Base-by-base conservation (phyloP, 345 rosid species). In the Moringa oleifera region DNA sequence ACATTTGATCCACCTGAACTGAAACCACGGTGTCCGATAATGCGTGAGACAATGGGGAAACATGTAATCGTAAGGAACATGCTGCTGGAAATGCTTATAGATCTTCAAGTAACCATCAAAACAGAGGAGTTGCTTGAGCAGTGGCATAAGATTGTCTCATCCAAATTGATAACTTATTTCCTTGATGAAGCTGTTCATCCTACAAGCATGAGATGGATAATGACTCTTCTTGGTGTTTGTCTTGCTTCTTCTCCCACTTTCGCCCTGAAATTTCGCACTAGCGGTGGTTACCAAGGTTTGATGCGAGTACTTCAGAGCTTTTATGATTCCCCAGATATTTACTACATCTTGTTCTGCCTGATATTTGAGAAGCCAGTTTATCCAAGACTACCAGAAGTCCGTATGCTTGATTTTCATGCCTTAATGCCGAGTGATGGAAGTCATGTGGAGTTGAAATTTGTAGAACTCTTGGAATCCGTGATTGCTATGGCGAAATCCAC, bases 101-200 rank as follows among this genome's bases (percentile, higher is more conserved):
- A 95, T 81, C 87, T 95, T 71, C 99, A 85, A 82, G 99, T 91
- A 55, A 95, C 99, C 58, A 95, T 95, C 68, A 89, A 78, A 75
- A 77, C 91, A 16, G 99, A 91, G 58, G 99, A 95, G 71, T 76
- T 87, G 84, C 85, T 91, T 68, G 99, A 95, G 73, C 96, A 87
- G 72, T 95, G 99, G 99, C 93, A 95, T 81, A 95, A 95, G 83
- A 87, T 84, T 68, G 97, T 95, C 55, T 95, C 99, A 60, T 95
- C 99, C 73, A 95, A 89, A 73, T 75, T 95, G 81, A 83, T 95
- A 51, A 87, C 95, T 55, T 95, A 91, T 80, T 95, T 95, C 69
- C 95, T 95, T 55, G 99, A 95, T 75, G 99, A 91, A 87, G 93
- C 97, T 81, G 97, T 84, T 52, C 99, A 95, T 84, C 97, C 99